phyloP scores from a whole-genome alignment of 768 basidiomycete genomes.

The Rubroboletus pulcherrimus region DNA sequence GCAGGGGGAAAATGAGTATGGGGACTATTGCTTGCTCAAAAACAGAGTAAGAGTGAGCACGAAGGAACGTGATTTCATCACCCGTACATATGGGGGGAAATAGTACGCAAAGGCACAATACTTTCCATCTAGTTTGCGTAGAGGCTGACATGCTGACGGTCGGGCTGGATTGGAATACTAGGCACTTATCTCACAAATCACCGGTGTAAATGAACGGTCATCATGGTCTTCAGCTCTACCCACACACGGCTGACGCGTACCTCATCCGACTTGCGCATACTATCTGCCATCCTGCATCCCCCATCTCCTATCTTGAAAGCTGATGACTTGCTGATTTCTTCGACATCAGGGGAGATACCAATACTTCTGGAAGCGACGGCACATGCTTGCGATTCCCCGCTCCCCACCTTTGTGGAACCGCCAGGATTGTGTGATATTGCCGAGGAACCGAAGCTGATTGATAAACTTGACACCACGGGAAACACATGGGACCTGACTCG shows the following conservation, averaged over 20 bases:
- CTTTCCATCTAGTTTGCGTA: conserved; percentile 1
- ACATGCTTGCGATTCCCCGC: conserved; percentile 7
- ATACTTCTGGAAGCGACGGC: conserved; percentile 37
- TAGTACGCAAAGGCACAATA: conserved; percentile 8
- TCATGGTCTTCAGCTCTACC: conserved; percentile 12
- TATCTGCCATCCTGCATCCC: conserved; percentile 35
- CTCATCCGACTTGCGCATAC: conserved; percentile 39
- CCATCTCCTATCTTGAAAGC: conserved; percentile 46
- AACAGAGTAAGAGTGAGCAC: conserved; percentile 40
- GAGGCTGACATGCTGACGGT: conserved; percentile 19
- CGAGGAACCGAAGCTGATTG: conserved; percentile 2
- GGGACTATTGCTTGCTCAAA: conserved; percentile 87
- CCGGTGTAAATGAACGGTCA: background rate
- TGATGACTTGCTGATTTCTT: conserved; percentile 33
- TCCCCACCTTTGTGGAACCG: background rate
- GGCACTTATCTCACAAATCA: background rate
- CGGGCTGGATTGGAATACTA: conserved; percentile 19
- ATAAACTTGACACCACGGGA: background rate
- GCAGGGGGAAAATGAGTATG: conserved; percentile 70
- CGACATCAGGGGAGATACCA: conserved; percentile 51
- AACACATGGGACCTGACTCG: background rate
- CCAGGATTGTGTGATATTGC: conserved; percentile 3
- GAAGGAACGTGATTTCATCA: conserved; percentile 24
- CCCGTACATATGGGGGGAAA: conserved; percentile 5
- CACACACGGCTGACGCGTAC: conserved; percentile 35